Conservation (phyloP, 371 early-diverging fungal species). For the Capniomyces stellatus region DNA sequence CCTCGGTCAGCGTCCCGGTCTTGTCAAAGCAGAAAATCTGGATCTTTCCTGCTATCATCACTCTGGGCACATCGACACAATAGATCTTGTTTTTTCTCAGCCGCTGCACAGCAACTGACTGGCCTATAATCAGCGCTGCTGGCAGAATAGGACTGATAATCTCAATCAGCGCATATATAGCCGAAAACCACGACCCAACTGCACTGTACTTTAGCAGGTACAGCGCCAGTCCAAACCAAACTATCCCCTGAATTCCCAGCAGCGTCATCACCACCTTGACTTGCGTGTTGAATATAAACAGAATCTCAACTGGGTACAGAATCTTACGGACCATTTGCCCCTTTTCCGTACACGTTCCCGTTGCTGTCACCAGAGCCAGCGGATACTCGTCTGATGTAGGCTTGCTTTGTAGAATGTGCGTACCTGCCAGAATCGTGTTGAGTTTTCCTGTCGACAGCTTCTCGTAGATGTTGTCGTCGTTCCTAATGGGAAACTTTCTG, state of each 20-base stretch:
- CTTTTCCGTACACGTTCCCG: slow-evolving; percentile 59
- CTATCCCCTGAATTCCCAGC: slow-evolving; percentile 37
- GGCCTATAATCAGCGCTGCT: slow-evolving; percentile 81
- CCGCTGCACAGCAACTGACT: slow-evolving; percentile 63
- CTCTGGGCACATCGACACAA: slow-evolving; percentile 57
- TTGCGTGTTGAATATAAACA: slow-evolving; percentile 55
- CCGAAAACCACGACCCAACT: slow-evolving; percentile 35
- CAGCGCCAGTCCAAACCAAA: slow-evolving; percentile 32
- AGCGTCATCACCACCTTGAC: slow-evolving; percentile 42
- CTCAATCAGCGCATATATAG: slow-evolving; percentile 51
- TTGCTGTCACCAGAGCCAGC: slow-evolving; percentile 38
- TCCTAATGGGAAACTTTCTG: slow-evolving; percentile 38
- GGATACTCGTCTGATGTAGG: slow-evolving; percentile 3
- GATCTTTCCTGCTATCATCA: slow-evolving; percentile 62
- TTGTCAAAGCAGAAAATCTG: slow-evolving; percentile 79
- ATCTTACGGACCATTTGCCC: slow-evolving; percentile 67
- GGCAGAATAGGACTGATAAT: slow-evolving; percentile 47
- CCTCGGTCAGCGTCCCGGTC: slow-evolving; percentile 64
- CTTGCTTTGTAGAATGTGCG: slow-evolving; percentile 29
- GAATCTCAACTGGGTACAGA: slow-evolving; percentile 43
- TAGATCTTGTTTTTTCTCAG: slow-evolving; percentile 36
- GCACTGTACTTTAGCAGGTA: slow-evolving; percentile 38
- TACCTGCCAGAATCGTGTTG: slow-evolving; percentile 44
- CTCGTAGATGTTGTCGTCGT: slow-evolving; percentile 19
- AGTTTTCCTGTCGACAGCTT: slow-evolving; percentile 27